Evolutionary conservation across 805 yeast species (phyloP), one percentile per base, ranked within the genome.

Genomic region (Saturnispora dispora): DNA sequence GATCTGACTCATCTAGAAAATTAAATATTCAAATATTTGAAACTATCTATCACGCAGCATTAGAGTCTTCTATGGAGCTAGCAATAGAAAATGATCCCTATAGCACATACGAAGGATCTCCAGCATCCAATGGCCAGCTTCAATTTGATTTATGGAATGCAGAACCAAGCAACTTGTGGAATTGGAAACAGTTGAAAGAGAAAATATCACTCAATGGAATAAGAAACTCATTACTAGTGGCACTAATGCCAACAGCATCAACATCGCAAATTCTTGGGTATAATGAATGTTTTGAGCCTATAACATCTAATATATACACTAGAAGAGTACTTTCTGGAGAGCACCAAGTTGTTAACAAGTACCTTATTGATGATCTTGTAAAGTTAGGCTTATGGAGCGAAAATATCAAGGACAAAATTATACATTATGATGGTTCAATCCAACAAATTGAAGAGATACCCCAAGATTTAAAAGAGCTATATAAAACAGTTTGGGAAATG

Each of bases 221-320:
- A 41, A 74, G 97, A 63, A 91, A 91, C 72, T 91, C 97, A 4
- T 70, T 91, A 52, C 67, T 90, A 17, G 86, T 90, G 33, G 97
- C 95, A 1, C 93, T 96, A 49, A 91, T 91, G 98, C 98, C 98
- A 43, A 91, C 98, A 17, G 98, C 98, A 2, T 88, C 97, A 1
- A 91, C 98, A 2, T 91, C 98, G 3, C 97, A 89, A 71, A 90
- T 91, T 48, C 73, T 91, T 48, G 98, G 97, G 39, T 88, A 78
- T 73, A 90, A 82, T 60, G 98, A 91, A 71, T 90, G 97, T 69
- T 91, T 91, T 67, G 99, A 91, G 68, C 98, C 99, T 11, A 81
- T 82, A 66, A 90, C 99, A 7, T 88, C 96, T 20, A 91, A 91
- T 70, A 81, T 91, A 61, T 91, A 89, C 69, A 80, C 87, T 44